Percentiles rank a stretch among this genome's conserved stretches.
Evolutionary conservation across 176 grass and related monocot genomes (phyloP).

Genomic region (Rhynchospora pubera): DNA sequence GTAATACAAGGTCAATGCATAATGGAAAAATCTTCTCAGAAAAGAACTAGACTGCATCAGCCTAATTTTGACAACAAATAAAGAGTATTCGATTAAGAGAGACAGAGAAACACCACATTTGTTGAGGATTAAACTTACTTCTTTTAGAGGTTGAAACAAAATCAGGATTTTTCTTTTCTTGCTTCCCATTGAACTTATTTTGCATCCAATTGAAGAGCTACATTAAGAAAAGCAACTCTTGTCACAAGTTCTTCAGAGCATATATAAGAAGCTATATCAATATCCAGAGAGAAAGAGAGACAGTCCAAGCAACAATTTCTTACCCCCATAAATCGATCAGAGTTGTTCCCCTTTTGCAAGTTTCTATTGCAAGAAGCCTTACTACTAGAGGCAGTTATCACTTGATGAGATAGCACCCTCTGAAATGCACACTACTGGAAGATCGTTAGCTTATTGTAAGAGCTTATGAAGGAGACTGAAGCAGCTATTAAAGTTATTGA

Average conservation of each 20-base stretch:
- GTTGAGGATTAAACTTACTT: constrained; percentile 26
- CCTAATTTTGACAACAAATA: neutral
- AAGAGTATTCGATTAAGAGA: neutral
- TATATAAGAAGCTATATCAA: neutral
- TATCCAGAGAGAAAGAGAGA: neutral
- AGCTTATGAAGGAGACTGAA: neutral
- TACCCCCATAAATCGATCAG: constrained; percentile 36
- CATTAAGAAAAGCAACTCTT: constrained; percentile 1
- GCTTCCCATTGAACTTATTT: constrained; percentile 37
- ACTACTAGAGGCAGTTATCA: neutral
- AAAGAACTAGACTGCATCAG: neutral
- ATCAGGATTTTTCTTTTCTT: constrained; percentile 29
- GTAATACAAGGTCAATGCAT: neutral
- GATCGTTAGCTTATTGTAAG: neutral
- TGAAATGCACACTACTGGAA: neutral
- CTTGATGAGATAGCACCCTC: neutral
- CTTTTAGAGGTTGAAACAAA: neutral
- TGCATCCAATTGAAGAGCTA: constrained; percentile 58
- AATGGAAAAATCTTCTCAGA: neutral
- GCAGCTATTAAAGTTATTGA: neutral
- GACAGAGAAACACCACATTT: neutral
- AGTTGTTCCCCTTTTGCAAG: neutral
- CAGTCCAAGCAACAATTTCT: neutral
- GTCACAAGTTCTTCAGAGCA: neutral
- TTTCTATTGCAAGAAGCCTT: neutral